Evolutionary conservation across 345 rosid species (phyloP).

Genomic region (Gossypium mustelinum): DNA sequence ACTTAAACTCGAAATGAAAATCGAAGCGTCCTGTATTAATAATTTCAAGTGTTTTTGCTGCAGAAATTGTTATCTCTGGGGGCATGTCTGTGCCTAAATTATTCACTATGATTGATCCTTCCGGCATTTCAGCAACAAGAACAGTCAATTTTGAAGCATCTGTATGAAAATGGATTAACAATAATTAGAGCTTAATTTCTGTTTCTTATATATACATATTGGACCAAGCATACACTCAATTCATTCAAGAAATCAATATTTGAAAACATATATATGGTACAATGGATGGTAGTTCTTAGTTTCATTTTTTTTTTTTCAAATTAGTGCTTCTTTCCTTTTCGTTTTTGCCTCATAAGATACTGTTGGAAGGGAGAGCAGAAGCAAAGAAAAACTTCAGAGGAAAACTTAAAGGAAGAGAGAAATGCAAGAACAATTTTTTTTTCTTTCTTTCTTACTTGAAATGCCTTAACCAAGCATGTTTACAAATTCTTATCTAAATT

Average conservation of each 20-base stretch:
- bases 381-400: too few species aligned
- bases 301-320: too few species aligned
- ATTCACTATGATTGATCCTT: constrained; percentile 41
- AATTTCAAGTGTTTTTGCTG: background rate
- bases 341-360: too few species aligned
- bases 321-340: too few species aligned
- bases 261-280: too few species aligned
- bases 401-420: too few species aligned
- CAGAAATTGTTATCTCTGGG: constrained; percentile 75
- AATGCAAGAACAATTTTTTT: too few species aligned
- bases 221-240: background rate
- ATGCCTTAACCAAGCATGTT: too few species aligned
- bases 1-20: background rate
- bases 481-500: too few species aligned
- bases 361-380: too few species aligned
- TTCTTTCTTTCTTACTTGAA: too few species aligned
- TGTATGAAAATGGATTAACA: constrained; percentile 16
- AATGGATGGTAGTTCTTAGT: too few species aligned
- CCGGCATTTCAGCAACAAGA: constrained; percentile 25
- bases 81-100: constrained; percentile 67
- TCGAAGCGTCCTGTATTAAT: background rate
- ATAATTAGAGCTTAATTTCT: background rate
- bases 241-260: background rate
- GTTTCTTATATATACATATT: background rate
- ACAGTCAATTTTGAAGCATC: constrained; percentile 37